Evolutionary conservation across 139 green algal genomes (phyloP).

Genomic region (Closterium sp.): DNA sequence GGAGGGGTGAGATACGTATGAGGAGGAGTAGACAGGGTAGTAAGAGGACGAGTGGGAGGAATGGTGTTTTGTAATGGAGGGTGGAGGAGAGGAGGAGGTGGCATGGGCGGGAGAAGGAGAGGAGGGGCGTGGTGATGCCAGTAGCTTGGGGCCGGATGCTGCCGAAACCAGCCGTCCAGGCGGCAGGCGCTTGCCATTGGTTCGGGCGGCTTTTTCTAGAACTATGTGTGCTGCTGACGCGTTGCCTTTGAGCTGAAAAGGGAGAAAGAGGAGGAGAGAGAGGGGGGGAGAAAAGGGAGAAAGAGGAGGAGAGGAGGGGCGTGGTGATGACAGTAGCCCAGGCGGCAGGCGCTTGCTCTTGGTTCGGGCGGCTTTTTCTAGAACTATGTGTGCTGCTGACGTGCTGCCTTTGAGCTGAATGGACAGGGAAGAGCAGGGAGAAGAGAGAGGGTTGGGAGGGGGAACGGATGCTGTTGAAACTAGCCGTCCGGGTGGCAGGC

Average conservation of each 20-base stretch:
- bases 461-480: no score
- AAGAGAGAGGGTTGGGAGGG: neutral
- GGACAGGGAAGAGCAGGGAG: no score
- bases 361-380: constrained; percentile 14
- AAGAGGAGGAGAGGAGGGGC: no score
- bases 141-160: neutral
- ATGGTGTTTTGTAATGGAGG: no score
- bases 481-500: neutral
- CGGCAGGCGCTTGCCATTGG: constrained; percentile 15
- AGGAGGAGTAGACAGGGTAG: neutral
- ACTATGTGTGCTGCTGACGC: neutral
- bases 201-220: constrained; percentile 3
- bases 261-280: neutral
- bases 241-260: constrained; percentile 24
- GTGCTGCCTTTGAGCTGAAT: constrained; percentile 15
- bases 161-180: neutral
- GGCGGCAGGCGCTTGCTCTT: constrained; percentile 10
- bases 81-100: no score
- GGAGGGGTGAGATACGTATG: neutral
- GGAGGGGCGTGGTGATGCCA: no score
- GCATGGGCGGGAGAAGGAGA: neutral
- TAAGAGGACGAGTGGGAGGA: no score
- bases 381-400: neutral
- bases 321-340: neutral
- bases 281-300: neutral